These are phyloP conservation scores for Hymenoscyphus scutula DNA, from an alignment of 2,329 filamentous ascomycete genomes.

Conservation along the genomic window DNA sequence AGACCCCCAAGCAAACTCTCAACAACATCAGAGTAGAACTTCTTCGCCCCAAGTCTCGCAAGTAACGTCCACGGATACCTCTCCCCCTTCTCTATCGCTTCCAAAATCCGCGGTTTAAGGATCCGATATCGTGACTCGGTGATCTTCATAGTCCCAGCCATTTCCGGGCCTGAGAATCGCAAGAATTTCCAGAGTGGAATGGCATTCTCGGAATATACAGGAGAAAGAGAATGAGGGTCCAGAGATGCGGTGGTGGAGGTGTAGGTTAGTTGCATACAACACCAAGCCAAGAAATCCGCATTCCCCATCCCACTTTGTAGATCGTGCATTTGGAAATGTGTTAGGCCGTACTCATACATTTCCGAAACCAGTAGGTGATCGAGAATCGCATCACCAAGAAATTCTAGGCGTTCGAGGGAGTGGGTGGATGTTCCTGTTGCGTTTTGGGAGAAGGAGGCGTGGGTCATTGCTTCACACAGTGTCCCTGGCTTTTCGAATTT, in stretches of 20 bases:
- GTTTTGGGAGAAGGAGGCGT: constrained; percentile 53
- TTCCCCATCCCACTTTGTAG: constrained; percentile 77
- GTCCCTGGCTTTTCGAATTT: constrained; percentile 65
- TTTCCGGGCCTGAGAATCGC: constrained; percentile 51
- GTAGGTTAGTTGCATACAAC: constrained; percentile 59
- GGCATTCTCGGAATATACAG: constrained; percentile 12
- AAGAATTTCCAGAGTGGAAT: constrained; percentile 65
- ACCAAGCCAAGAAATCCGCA: constrained; percentile 73
- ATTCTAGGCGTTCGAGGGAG: constrained; percentile 74
- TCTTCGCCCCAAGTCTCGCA: constrained; percentile 61
- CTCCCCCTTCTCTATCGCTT: constrained; percentile 47
- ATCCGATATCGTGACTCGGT: constrained; percentile 28
- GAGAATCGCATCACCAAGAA: constrained; percentile 81
- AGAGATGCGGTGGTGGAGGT: constrained; percentile 18
- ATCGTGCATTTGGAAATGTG: constrained; percentile 67
- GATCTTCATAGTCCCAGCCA: constrained; percentile 45
- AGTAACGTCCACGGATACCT: constrained; percentile 78
- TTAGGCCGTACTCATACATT: constrained; percentile 49
- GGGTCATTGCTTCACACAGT: constrained; percentile 77
- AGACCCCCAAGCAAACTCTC: constrained; percentile 80
- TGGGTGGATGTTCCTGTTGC: constrained; percentile 41
- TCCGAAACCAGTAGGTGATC: constrained; percentile 70
- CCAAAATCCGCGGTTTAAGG: constrained; percentile 48
- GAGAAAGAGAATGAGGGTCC: constrained; percentile 18
- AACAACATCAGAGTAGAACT: constrained; percentile 81